Evolutionary conservation across 2,329 filamentous ascomycete genomes (phyloP), one percentile per base, ranked within the genome.

Genomic region (Zymoseptoria crescenta): DNA sequence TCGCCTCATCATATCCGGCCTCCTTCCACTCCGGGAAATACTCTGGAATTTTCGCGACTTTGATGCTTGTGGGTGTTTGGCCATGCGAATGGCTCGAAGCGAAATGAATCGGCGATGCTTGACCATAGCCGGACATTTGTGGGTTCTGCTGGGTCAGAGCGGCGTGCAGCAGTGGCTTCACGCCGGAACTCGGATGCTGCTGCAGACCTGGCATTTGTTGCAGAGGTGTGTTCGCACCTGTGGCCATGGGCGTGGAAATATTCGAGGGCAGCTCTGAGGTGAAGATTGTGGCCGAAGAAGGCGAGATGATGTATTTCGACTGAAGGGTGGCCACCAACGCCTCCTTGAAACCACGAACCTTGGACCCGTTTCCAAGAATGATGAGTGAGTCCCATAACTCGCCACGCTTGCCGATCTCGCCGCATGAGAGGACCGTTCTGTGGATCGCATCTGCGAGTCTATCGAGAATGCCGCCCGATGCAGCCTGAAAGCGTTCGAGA

Each of bases 211-310:
- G 77, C 69, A 76, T 66, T 61, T 77, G 74, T 70, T 86, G 70
- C 1, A 89, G 90, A 0, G 94, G 95, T 1, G 93, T 97, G 74
- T 96, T 94, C 16, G 91, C 85, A 35, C 93, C 93, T 0, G 93
- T 97, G 20, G 91, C 92, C 9, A 88, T 83, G 1, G 94, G 94
- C 0, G 94, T 97, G 29, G 89, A 91, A 71, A 96, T 84, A 75
- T 94, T 93, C 8, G 91, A 96, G 7, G 94, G 94, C 45, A 97
- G 85, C 74, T 99, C 94, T 21, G 91, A 96, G 41, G 92, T 96
- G 80, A 97, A 97, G 69, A 97, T 97, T 49, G 92, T 96, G 55
- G 91, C 91, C 1, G 91, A 93, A 28, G 88, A 92, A 0, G 94
- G 94, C 1, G 92, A 96, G 65, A 99, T 86, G 56, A 96, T 83